These are phyloP conservation scores for Berkeleyomyces basicola DNA, from an alignment of 2,329 filamentous ascomycete species.

Conservation along the genomic window DNA sequence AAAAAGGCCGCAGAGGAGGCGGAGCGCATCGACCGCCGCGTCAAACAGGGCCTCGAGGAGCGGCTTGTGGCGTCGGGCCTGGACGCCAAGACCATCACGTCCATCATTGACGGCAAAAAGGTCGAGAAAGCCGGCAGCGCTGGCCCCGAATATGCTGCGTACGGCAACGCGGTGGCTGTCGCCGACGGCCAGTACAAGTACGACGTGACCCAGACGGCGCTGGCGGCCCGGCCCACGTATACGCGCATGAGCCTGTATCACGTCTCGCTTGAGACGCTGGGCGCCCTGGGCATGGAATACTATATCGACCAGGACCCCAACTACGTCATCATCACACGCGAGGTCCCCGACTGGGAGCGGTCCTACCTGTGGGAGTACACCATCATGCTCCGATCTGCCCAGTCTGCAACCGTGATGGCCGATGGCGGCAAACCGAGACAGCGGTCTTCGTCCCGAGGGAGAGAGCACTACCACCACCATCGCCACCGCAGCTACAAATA, in stretches of 20 bases:
- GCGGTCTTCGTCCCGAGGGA: slow-evolving; percentile 14
- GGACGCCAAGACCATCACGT: slow-evolving; percentile 40
- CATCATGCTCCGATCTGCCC: slow-evolving; percentile 41
- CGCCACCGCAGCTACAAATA: slow-evolving; percentile 22
- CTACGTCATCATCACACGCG: slow-evolving; percentile 56
- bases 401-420: slow-evolving; percentile 22
- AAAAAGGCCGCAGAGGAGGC: slow-evolving; percentile 31
- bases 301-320: slow-evolving; percentile 47
- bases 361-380: slow-evolving; percentile 59
- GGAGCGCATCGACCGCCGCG: slow-evolving; percentile 35
- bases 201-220: neutral
- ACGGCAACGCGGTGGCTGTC: neutral
- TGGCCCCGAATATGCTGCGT: neutral
- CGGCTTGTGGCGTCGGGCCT: slow-evolving; percentile 42
- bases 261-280: slow-evolving; percentile 44
- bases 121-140: neutral
- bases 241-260: slow-evolving; percentile 47
- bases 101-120: slow-evolving; percentile 41
- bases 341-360: slow-evolving; percentile 55
- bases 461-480: slow-evolving; percentile 28
- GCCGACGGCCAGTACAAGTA: neutral
- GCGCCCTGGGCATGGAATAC: slow-evolving; percentile 38
- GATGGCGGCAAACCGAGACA: slow-evolving; percentile 23
- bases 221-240: slow-evolving; percentile 32
- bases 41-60: slow-evolving; percentile 38